phyloP scores from a whole-genome alignment of 257 asterid species.

The Penstemon newberryi region DNA sequence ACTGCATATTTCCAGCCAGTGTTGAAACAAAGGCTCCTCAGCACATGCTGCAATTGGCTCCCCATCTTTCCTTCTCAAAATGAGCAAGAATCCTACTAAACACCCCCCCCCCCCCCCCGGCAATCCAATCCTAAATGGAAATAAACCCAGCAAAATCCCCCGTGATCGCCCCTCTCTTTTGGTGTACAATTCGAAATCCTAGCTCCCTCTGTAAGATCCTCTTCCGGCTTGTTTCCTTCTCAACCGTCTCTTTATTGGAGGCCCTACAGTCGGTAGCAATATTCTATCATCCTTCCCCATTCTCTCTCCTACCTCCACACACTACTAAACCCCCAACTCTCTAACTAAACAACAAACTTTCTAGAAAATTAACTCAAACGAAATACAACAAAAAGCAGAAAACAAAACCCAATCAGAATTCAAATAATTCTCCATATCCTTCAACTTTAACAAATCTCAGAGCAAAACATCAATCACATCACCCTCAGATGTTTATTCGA shows the following conservation, averaged over 20 bases:
- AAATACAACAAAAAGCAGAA: constrained; percentile 25
- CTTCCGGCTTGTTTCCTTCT: constrained; percentile 99
- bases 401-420: constrained; percentile 28
- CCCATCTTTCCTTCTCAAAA: constrained; percentile 59
- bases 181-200: constrained; percentile 39
- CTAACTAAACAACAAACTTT: constrained; percentile 29
- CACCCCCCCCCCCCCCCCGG: constrained; percentile 24
- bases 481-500: neutral
- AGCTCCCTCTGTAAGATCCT: constrained; percentile 99
- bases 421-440: constrained; percentile 37
- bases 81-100: constrained; percentile 41
- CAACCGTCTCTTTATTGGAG: constrained; percentile 92
- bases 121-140: constrained; percentile 47
- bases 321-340: constrained; percentile 34
- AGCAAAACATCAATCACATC: constrained; percentile 1
- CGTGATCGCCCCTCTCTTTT: constrained; percentile 34
- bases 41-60: constrained; percentile 62
- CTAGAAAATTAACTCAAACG: constrained; percentile 32
- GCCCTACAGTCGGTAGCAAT: constrained; percentile 92
- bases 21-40: constrained; percentile 73
- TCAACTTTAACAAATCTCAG: neutral
- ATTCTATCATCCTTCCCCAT: constrained; percentile 78
- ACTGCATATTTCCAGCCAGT: constrained; percentile 88
- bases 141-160: constrained; percentile 46
- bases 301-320: constrained; percentile 44